Conservation (phyloP, 1,284 basidiomycete species). For the Laetiporus sulphureus region DNA sequence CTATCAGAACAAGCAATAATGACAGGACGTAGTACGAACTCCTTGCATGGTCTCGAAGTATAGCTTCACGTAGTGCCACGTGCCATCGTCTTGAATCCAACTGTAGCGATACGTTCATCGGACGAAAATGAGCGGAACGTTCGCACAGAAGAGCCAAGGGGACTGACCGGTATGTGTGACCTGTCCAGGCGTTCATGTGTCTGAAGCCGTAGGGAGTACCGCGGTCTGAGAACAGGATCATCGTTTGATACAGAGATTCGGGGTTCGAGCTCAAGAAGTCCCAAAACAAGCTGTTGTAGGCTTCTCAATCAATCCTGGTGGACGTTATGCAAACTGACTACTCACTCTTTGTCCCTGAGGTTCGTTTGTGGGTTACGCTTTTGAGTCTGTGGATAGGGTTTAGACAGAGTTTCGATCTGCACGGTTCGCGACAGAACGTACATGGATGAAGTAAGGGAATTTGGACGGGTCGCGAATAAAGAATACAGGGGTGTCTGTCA, state of each 20-base stretch:
- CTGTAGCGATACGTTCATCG: conserved; percentile 39
- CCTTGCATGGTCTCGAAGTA: conserved; percentile 35
- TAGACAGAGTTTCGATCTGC: background rate
- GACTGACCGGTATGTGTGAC: conserved; percentile 61
- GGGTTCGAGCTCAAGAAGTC: conserved; percentile 89
- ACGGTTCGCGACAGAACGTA: background rate
- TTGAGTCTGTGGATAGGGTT: conserved; percentile 46
- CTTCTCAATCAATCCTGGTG: conserved; percentile 1
- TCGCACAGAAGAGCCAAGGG: background rate
- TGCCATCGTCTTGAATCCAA: conserved; percentile 77
- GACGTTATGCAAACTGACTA: conserved; percentile 6
- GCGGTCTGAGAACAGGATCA: conserved; percentile 85
- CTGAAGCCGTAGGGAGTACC: conserved; percentile 84
- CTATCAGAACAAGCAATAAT: background rate
- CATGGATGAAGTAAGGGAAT: conserved; percentile 86
- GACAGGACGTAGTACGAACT: background rate
- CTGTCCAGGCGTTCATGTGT: conserved; percentile 82
- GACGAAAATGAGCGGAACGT: background rate
- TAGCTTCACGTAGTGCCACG: conserved; percentile 79
- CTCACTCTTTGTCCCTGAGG: conserved; percentile 59
- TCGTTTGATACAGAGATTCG: conserved; percentile 79
- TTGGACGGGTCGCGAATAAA: conserved; percentile 81
- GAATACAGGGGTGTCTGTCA: conserved; percentile 72
- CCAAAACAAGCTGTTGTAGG: conserved; percentile 27
- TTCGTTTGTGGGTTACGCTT: conserved; percentile 91